phyloP scores from a whole-genome alignment of 768 basidiomycete genomes.

The Suillus alpinus region DNA sequence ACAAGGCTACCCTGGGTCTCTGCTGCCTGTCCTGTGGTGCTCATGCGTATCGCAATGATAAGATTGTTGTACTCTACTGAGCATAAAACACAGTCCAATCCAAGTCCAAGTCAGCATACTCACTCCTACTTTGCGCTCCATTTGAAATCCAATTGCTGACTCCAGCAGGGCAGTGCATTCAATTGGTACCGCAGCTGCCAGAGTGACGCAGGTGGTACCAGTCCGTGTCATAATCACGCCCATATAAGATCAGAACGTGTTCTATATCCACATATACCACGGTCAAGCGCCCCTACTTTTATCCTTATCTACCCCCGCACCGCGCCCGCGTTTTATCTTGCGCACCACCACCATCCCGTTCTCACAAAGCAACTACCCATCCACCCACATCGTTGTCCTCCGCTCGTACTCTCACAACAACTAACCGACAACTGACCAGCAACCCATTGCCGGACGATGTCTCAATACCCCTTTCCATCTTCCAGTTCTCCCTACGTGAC shows the following conservation, averaged over 20 bases:
- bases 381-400: not conserved
- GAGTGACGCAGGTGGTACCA: not conserved
- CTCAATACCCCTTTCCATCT: conserved; percentile 22
- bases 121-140: not conserved
- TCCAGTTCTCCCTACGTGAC: conserved; percentile 5
- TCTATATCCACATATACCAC: not conserved
- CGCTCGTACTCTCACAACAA: not conserved
- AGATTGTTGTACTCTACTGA: not conserved
- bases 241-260: not conserved
- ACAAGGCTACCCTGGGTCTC: not conserved
- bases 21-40: not conserved
- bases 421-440: not conserved
- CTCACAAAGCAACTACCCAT: not conserved
- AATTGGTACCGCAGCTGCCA: not conserved
- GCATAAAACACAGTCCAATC: not conserved
- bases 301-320: not conserved
- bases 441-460: conserved; percentile 10
- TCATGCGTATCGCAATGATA: not conserved
- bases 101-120: not conserved
- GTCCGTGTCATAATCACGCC: not conserved
- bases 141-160: not conserved
- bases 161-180: not conserved
- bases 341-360: not conserved
- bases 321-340: not conserved
- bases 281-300: not conserved